Conservation (phyloP, 345 rosid species). For the Reutealis trisperma region DNA sequence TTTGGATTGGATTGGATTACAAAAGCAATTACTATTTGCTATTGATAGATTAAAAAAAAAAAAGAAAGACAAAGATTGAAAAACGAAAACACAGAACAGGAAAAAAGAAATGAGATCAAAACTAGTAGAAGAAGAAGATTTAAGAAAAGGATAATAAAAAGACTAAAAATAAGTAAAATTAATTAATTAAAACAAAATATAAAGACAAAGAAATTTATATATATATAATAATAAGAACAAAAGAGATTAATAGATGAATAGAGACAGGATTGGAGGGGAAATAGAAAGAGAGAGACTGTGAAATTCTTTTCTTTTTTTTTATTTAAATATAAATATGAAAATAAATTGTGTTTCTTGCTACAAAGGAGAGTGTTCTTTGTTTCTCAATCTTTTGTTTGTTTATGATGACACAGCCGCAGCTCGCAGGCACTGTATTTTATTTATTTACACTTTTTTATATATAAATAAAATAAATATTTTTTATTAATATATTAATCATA, state of each 20-base stretch:
- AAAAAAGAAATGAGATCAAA: not conserved
- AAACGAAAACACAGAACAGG: not conserved
- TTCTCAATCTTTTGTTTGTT: slow-evolving; percentile 12
- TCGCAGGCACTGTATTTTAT: not conserved
- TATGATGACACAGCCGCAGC: not conserved
- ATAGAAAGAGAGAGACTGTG: not conserved
- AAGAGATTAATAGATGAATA: not conserved
- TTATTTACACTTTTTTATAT: not conserved
- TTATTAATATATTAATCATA: no score
- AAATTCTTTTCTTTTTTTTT: not conserved
- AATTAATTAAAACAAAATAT: not conserved
- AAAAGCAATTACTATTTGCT: not conserved
- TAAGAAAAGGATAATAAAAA: not conserved
- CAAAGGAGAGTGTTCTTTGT: not conserved
- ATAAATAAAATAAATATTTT: no score
- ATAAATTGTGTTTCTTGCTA: no score
- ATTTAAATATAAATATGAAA: not conserved
- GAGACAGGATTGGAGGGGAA: slow-evolving; percentile 9
- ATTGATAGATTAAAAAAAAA: not conserved
- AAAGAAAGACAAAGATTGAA: not conserved
- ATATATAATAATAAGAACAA: not conserved
- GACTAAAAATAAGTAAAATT: not conserved
- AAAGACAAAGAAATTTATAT: not conserved
- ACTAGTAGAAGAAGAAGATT: not conserved
- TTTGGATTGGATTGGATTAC: no score